Evolutionary conservation across 2,329 filamentous ascomycete species (phyloP), one percentile per base, ranked within the genome.

Genomic region (Fusarium anguioides): DNA sequence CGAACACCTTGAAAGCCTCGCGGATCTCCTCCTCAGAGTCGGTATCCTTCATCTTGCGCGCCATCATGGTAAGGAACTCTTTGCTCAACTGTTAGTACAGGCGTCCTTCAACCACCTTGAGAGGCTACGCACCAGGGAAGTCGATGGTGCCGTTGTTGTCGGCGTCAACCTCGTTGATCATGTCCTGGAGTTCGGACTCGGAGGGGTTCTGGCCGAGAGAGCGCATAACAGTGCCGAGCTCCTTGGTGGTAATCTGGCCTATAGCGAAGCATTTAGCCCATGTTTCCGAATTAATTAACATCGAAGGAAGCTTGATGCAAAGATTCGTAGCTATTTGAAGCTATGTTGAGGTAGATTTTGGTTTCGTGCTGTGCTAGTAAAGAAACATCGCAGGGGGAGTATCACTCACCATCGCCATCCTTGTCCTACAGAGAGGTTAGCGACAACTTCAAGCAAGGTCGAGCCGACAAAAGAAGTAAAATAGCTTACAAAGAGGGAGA

Each of bases 21-120:
- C 92, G 89, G 73, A 96, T 96, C 80, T 96, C 92, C 82, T 96
- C 92, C 81, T 96, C 92, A 46, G 92, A 95, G 77, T 96, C 92
- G 72, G 92, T 96, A 75, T 95, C 92, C 86, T 95, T 95, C 92
- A 96, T 96, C 84, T 96, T 96, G 76, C 92, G 89, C 62, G 92
- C 92, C 92, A 96, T 96, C 92, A 96, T 96, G 68, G 92, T 96
- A 64, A 96, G 84, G 81, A 96, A 96, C 78, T 96, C 92, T 95
- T 76, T 41, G 21, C n/a, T 26, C 20, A 26, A 31, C 14, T 59
- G 66, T 74, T 58, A 74, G 69, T 63, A 46, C 60, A 39, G 33
- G 6, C 31, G 21, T 23, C 40, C 24, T 46, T 11, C 20, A 24
- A 21, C 24, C 37, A 10, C 15, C 15, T 18, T 42, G 31, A n/a